Base-by-base conservation (phyloP, 495 filamentous ascomycete species). In the Penicillium daleae region DNA sequence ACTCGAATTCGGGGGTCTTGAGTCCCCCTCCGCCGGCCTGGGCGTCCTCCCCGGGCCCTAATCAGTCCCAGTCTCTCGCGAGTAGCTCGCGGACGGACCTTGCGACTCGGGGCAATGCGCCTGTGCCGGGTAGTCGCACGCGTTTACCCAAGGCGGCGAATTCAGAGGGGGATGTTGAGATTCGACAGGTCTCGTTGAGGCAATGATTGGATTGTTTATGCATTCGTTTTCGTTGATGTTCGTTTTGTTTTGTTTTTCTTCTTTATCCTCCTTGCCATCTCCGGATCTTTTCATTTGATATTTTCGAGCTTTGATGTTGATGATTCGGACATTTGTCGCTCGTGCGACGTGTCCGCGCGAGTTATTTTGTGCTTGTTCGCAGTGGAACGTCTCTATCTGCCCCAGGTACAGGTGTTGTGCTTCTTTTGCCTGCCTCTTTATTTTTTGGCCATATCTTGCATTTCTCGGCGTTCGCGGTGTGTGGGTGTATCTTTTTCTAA, bases 11-110 rank as follows among this genome's bases (percentile, higher is more conserved):
- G 6, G 59, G 61, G 15, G 32, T 61, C n/a, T 22, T 70, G n/a
- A 67, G 60, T 26, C 62, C 62, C 15, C 35, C 46, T 0, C 57
- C 49, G 15, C 56, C 56, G 0, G 31, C 32, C 13, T 56, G 64
- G 56, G 48, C 9, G 7, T 32, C 57, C 21, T 24, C 57, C 0
- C 35, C 58, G 15, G 27, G 35, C 4, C 57, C 57, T 1, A 31
- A 31, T 26, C 42, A 56, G 32, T 49, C 42, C 0, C 57, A 53
- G 27, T 17, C 57, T 1, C 59, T 74, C 24, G 72, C 72, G 1
- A 75, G 71, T 59, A 76, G 72, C 49, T 78, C 77, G 1, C 70
- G 64, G 13, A 73, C 77, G 3, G 69, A 73, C 6, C 44, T 78
- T 22, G 60, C 59, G 6, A 48, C 63, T 0, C 61, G 61, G 52